Base-by-base conservation (phyloP, 345 rosid species). In the Diplotaxis tenuifolia region DNA sequence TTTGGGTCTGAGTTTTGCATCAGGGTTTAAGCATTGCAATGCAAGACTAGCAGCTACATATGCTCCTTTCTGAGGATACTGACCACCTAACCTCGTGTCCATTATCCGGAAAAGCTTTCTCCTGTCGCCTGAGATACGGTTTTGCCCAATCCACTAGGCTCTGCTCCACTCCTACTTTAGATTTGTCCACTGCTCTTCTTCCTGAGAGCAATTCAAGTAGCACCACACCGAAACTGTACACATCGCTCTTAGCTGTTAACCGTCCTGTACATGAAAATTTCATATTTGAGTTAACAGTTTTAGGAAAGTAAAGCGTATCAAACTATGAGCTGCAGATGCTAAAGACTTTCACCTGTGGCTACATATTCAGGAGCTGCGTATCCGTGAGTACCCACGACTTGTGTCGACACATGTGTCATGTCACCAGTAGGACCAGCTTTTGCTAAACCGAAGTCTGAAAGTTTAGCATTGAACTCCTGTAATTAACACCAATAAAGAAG, bases 341-440 rank as follows among this genome's bases (percentile, higher is more conserved):
- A 25, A 25, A 71, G 18, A 6, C 56, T 52, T 57, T 2, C 53
- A 93, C 98, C 98, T 73, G 98, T 93, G 52, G 98, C 98, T 76
- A 93, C 86, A 71, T 93, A 93, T 79, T 93, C 97, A 32, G 98
- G 98, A 6, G 98, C 98, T 10, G 97, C 98, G 63, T 93, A 93
- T 9, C 98, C 98, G 7, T 85, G 96, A 56, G 98, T 93, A 71
- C 98, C 98, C 91, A 93, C 85, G 71, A 93, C 96, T 76, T 89
- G 98, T 28, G 98, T 93, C 32, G 98, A 91, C 22, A 93, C 98
- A 60, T 93, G 98, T 71, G 98, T 93, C 83, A 81, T 81, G 67
- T 91, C 98, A 32, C 98, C 97, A 2, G 97, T 93, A 25, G 98
- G 98, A 62, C 98, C 98, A 16, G 92, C 98, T 85, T 93, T 93